Evolutionary conservation across 805 yeast genomes (phyloP).

Genomic region (Candida xyloterini): DNA sequence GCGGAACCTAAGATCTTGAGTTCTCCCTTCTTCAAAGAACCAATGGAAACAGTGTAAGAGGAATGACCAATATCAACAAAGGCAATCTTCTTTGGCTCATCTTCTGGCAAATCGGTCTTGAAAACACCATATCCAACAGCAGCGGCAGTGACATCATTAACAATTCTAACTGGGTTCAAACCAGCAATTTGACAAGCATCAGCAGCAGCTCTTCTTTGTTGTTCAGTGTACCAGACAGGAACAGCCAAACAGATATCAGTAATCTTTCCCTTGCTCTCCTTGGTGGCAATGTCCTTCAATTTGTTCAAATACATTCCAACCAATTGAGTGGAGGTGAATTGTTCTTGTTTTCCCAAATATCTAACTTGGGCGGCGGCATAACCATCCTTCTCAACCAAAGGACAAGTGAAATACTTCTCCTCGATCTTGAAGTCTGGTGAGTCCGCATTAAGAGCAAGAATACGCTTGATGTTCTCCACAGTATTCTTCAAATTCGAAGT

Average conservation of each 20-base stretch:
- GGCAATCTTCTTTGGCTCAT: conserved; percentile 84
- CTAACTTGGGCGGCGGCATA: conserved; percentile 82
- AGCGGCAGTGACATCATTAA: conserved; percentile 97
- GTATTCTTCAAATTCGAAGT: conserved; percentile 96
- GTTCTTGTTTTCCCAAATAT: conserved; percentile 72
- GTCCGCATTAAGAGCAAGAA: conserved; percentile 69
- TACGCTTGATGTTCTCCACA: conserved; percentile 89
- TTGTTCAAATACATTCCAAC: conserved; percentile 94
- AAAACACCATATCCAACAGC: conserved; percentile 99
- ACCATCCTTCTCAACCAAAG: conserved; percentile 69
- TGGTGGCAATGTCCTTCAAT: conserved; percentile 72
- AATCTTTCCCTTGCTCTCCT: conserved; percentile 79
- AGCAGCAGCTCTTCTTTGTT: conserved; percentile 92
- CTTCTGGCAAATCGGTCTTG: conserved; percentile 95
- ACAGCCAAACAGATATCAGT: conserved; percentile 91
- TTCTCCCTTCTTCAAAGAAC: conserved; percentile 94
- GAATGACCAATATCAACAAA: conserved; percentile 98
- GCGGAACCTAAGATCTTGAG: conserved; percentile 89
- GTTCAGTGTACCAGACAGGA: conserved; percentile 96
- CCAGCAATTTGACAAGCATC: conserved; percentile 97
- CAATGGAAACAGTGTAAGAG: conserved; percentile 84
- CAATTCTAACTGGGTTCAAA: conserved; percentile 95
- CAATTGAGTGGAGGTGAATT: conserved; percentile 84
- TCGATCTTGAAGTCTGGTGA: conserved; percentile 81
- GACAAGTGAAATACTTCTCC: conserved; percentile 68